Evolutionary conservation across 768 basidiomycete species (phyloP).

Genomic region (Leccinum olivaceopallidum): DNA sequence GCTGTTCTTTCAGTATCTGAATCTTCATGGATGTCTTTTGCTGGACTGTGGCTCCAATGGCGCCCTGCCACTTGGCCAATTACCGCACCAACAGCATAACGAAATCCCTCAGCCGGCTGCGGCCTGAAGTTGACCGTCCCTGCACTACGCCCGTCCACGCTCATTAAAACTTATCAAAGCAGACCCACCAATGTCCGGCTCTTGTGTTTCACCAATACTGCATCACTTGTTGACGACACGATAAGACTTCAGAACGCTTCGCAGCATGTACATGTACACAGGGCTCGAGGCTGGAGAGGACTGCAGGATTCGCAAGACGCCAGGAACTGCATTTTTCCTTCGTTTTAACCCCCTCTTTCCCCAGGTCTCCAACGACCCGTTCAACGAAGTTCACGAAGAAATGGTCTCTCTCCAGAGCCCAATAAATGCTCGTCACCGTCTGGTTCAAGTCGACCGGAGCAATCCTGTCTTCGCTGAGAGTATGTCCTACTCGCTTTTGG

Average conservation of each 20-base stretch:
- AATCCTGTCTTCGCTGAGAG: constrained; percentile 10
- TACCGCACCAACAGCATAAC: not conserved
- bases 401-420: constrained; percentile 3
- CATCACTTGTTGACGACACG: not conserved
- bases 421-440: constrained; percentile 6
- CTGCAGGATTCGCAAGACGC: not conserved
- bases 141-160: not conserved
- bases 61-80: not conserved
- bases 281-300: not conserved
- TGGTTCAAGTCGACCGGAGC: constrained; percentile 10
- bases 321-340: not conserved
- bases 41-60: not conserved
- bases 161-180: not conserved
- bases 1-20: not conserved
- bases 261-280: not conserved
- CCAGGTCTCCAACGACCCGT: not conserved
- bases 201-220: not conserved
- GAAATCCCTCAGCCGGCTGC: not conserved
- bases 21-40: not conserved
- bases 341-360: not conserved
- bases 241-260: not conserved
- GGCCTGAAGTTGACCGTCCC: no score
- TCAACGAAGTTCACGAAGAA: not conserved
- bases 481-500: not conserved
- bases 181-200: not conserved